phyloP scores from a whole-genome alignment of 257 asterid species.

The Petunia axillaris region DNA sequence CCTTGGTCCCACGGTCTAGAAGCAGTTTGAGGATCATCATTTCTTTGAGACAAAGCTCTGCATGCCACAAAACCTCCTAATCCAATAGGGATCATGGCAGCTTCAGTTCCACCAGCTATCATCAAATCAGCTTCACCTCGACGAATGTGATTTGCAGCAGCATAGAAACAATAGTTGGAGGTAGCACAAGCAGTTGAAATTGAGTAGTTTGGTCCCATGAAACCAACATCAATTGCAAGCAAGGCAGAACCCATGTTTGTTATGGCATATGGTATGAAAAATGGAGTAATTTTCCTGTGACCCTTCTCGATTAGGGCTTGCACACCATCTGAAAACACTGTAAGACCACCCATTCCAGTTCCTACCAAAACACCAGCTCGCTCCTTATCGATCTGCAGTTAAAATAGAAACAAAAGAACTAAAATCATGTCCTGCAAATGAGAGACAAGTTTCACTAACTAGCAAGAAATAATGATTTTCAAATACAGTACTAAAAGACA shows the following conservation, averaged over 20 bases:
- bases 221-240: slow-evolving; percentile 90
- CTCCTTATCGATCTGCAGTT: slow-evolving; percentile 74
- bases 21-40: slow-evolving; percentile 85
- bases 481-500: not conserved
- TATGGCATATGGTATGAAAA: slow-evolving; percentile 89
- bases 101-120: slow-evolving; percentile 95
- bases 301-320: slow-evolving; percentile 85
- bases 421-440: slow-evolving; percentile 15
- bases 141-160: slow-evolving; percentile 95
- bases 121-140: slow-evolving; percentile 97
- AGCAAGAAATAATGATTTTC: not conserved
- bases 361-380: slow-evolving; percentile 91
- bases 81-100: slow-evolving; percentile 91
- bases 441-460: not conserved
- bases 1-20: slow-evolving; percentile 93
- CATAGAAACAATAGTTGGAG: slow-evolving; percentile 89
- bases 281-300: slow-evolving; percentile 79
- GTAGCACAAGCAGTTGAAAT: slow-evolving; percentile 98
- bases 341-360: slow-evolving; percentile 96
- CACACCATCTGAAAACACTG: slow-evolving; percentile 87
- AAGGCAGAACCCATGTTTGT: slow-evolving; percentile 96
- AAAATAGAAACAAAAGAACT: slow-evolving; percentile 18
- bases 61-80: slow-evolving; percentile 97
- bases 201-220: slow-evolving; percentile 95
- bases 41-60: slow-evolving; percentile 93